Conservation (phyloP, 1,139 yeast species). For the Pichia sp. region DNA sequence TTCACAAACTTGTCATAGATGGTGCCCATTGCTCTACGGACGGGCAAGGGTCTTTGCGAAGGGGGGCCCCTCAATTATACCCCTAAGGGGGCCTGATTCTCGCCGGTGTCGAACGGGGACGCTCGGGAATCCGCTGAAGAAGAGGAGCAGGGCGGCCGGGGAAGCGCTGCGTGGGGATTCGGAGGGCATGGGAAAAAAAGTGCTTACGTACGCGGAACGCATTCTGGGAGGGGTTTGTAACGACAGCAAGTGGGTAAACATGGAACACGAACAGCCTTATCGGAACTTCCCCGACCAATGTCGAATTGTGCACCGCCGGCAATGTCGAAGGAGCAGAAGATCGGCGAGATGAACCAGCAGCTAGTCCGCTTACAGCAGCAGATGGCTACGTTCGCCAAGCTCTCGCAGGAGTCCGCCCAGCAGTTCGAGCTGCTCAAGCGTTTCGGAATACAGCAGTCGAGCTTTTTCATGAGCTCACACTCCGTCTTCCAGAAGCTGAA, state of each 20-base stretch:
- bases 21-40: not conserved
- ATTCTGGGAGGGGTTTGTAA: no score
- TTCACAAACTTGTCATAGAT: not conserved
- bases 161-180: no score
- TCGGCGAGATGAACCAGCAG: slow-evolving; percentile 23
- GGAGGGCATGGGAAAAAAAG: no score
- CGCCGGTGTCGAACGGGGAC: no score
- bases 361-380: slow-evolving; percentile 23
- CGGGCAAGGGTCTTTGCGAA: no score
- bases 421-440: slow-evolving; percentile 27
- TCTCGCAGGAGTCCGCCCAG: slow-evolving; percentile 21
- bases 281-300: no score
- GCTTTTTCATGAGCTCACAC: slow-evolving; percentile 30
- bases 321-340: slow-evolving; percentile 2
- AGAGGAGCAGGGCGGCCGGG: no score
- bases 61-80: no score
- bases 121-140: no score
- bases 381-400: slow-evolving; percentile 19
- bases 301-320: not conserved
- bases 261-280: not conserved
- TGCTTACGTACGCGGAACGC: no score
- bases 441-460: slow-evolving; percentile 27
- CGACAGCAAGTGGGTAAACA: not conserved
- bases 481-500: slow-evolving; percentile 28
- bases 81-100: no score